Base-by-base conservation (phyloP, 1,284 basidiomycete species). In the Apiotrichum sp. region DNA sequence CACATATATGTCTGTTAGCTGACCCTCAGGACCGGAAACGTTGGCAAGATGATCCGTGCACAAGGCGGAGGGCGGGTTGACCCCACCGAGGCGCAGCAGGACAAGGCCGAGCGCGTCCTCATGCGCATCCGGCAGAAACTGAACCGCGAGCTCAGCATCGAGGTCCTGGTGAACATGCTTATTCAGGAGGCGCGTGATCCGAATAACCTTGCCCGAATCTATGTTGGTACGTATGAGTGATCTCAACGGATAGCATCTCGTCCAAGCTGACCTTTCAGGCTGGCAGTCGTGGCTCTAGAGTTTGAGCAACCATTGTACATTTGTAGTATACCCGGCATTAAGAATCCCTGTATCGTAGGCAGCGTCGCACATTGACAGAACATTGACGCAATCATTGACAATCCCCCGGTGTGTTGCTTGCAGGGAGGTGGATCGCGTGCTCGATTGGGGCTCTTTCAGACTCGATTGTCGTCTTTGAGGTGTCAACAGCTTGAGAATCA, bases 141-240 rank as follows among this genome's bases (percentile, higher is more conserved):
- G 40, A 86, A 90, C 67, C 85, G 84, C 62, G 81, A 85, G 10
- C 78, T 97, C 62, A 95, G 89, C 67, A 87, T 95, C 38, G 89
- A 96, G 72, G 93, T 89, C 66, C 89, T 87, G 3, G 91, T 98
- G 59, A 97, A 96, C 76, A 87, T 93, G 72, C 82, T 98, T 39
- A 88, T 98, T 56, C 85, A 89, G 31, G 86, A 93, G 70, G 95
- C 95, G 40, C 89, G 85, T 41, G 88, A 95, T 70, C 74, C 80
- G 0, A 78, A 79, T 39, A 89, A 92, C 72, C 77, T 98, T 35
- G 86, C 85, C 2, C 81, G 80, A 32, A 92, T 98, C 67, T 98
- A 83, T 68, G 66, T 72, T 58, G 89, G 89, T 69, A 51, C 52
- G 72, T 67, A 16, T 10, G 22, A 22, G 22, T 22, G 22, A 22